Conservation (phyloP, 208 protist genomes). For the Leishmania tarentolae region DNA sequence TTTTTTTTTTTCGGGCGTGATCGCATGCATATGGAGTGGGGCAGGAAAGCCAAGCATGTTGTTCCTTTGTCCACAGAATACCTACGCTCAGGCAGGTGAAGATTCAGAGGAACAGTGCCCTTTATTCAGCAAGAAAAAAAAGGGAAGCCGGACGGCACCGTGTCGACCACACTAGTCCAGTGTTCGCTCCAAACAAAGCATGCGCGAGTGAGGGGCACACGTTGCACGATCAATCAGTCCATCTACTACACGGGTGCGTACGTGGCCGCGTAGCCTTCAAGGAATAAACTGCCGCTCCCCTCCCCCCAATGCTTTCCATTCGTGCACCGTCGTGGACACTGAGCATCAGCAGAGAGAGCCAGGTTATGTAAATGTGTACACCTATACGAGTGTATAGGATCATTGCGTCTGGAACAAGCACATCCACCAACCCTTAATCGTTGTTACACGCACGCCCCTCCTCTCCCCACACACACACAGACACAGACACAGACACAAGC, state of each 20-base stretch:
- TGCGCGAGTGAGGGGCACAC: background rate
- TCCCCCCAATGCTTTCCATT: background rate
- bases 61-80: background rate
- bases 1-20: background rate
- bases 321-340: background rate
- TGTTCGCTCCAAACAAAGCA: background rate
- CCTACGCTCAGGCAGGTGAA: background rate
- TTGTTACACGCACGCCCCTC: no score
- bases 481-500: background rate
- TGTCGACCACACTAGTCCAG: background rate
- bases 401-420: background rate
- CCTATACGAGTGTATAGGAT: background rate
- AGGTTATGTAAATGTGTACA: background rate
- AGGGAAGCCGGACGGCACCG: background rate
- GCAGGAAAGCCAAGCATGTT: background rate
- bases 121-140: background rate
- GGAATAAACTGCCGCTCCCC: background rate
- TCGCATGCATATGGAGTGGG: background rate
- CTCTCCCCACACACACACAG: background rate
- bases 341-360: background rate
- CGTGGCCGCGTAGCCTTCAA: background rate
- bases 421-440: background rate
- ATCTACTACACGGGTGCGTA: background rate
- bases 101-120: background rate
- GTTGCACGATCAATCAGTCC: background rate